Evolutionary conservation across 805 yeast genomes (phyloP).

Genomic region (Zygotorulaspora florentina): DNA sequence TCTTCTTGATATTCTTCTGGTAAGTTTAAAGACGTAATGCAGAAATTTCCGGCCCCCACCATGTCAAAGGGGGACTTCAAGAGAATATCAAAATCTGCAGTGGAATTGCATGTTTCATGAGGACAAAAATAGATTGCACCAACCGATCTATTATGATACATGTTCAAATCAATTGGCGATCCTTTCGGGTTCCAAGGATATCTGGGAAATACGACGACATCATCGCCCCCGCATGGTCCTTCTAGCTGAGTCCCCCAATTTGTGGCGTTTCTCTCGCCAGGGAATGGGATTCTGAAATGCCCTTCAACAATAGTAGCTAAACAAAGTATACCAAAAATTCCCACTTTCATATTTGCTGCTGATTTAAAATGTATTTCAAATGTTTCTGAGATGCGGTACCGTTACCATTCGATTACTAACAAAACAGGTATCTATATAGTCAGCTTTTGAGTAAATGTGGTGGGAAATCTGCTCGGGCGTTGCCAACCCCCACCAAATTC

Average conservation of each 20-base stretch:
- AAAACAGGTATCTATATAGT: too few relatives aligned
- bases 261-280: conserved; percentile 34
- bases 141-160: conserved; percentile 23
- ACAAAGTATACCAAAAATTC: neutral
- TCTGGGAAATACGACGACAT: conserved; percentile 27
- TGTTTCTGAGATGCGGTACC: too few relatives aligned
- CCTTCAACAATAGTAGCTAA: conserved; percentile 15
- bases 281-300: conserved; percentile 33
- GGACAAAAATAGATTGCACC: conserved; percentile 32
- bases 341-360: neutral
- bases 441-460: too few relatives aligned
- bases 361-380: too few relatives aligned
- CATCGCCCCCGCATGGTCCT: conserved; percentile 34
- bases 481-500: too few relatives aligned
- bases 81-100: conserved; percentile 24
- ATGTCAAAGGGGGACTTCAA: conserved; percentile 25
- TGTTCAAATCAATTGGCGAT: conserved; percentile 28
- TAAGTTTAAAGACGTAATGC: conserved; percentile 28
- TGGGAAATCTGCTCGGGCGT: too few relatives aligned
- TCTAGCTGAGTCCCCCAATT: conserved; percentile 29
- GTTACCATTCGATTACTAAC: too few relatives aligned
- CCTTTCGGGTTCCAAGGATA: conserved; percentile 33
- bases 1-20: conserved; percentile 19
- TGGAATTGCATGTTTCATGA: conserved; percentile 17
- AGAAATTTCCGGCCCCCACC: conserved; percentile 25